Base-by-base conservation (phyloP, 495 filamentous ascomycete species). In the Trichoderma gamsii region DNA sequence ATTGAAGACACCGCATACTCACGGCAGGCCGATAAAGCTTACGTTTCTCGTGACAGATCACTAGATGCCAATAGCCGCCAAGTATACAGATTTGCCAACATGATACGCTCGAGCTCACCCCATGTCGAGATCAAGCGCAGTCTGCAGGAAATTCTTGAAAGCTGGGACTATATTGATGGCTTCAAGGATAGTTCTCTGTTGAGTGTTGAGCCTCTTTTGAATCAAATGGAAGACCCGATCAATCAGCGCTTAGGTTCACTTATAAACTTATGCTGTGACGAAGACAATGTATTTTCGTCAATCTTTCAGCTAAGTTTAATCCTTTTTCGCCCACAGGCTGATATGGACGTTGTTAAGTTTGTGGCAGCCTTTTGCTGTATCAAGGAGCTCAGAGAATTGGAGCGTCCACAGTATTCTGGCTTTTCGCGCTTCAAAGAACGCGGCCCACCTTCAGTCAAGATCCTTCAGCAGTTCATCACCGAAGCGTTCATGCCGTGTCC, bases 1-100 rank as follows among this genome's bases (percentile, higher is more conserved):
- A 71, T 69, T 18, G 49, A 70, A 12, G 67, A 72, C 21, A 56
- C 59, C 11, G 13, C 41, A 64, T 51, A 46, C 13, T 41, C 15
- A 16, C 27, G 15, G 52, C 49, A 69, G 23, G 1, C 4, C 0
- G 41, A 46, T 23, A 0, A 11, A 5, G n/a, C 67, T 16, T 80
- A 78, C 56, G 13, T 38, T 0, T 41, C 75, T 16, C 69, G 74
- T 6, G 74, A 77, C 32, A 69, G 46, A 11, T 29, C 66, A 1
- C 64, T 63, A 7, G 70, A 74, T 38, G 65, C 46, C 25, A n/a
- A 25, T 27, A 70, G 72, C 32, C 13, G 29, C 7, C 73, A 69
- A 44, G 79, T 80, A 9, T 72, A 76, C 70, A 79, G 35, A 68
- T 73, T 71, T 8, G 68, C 70, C 1, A 68, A 74, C 32, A 67